Percentiles rank a stretch among this genome's conserved stretches.
These are phyloP conservation scores for Rhododendron griersonianum DNA, from an alignment of 148 eudicot species.

Conservation along the genomic window DNA sequence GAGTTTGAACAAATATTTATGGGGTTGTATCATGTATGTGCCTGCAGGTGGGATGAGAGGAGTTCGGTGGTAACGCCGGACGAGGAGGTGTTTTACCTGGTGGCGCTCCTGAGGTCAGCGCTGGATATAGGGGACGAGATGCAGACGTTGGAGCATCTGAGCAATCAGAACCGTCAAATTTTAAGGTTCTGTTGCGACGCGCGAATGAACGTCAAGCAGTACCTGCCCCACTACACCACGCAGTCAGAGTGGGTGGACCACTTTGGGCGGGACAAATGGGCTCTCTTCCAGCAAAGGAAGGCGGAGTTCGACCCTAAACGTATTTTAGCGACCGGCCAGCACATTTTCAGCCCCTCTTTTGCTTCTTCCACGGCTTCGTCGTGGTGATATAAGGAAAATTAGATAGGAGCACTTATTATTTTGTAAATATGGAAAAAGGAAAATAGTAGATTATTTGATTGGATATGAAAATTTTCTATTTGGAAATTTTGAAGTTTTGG, in stretches of 20 bases:
- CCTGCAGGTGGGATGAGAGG: slow-evolving; percentile 63
- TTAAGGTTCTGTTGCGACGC: slow-evolving; percentile 53
- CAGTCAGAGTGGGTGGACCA: slow-evolving; percentile 70
- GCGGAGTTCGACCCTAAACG: slow-evolving; percentile 59
- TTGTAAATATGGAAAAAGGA: not conserved
- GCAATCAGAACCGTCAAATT: slow-evolving; percentile 50
- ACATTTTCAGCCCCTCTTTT: slow-evolving; percentile 49
- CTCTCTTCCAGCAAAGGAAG: slow-evolving; percentile 43
- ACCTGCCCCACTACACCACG: slow-evolving; percentile 68
- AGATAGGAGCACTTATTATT: not conserved
- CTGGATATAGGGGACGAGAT: slow-evolving; percentile 58
- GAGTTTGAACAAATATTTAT: not conserved
- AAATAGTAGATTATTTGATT: not conserved
- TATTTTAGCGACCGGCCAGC: slow-evolving; percentile 77
- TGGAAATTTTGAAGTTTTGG: not conserved
- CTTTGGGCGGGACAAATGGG: slow-evolving; percentile 78
- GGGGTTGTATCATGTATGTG: not conserved
- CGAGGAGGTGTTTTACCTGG: slow-evolving; percentile 78
- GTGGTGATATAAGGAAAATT: not conserved
- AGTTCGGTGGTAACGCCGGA: slow-evolving; percentile 70
- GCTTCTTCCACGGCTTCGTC: not conserved
- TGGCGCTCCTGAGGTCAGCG: slow-evolving; percentile 67
- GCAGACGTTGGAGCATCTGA: slow-evolving; percentile 47
- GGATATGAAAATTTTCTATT: not conserved
- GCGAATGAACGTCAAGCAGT: slow-evolving; percentile 59